Conservation (phyloP, 2,329 filamentous ascomycete species). For the Penicillium psychrosexuale region DNA sequence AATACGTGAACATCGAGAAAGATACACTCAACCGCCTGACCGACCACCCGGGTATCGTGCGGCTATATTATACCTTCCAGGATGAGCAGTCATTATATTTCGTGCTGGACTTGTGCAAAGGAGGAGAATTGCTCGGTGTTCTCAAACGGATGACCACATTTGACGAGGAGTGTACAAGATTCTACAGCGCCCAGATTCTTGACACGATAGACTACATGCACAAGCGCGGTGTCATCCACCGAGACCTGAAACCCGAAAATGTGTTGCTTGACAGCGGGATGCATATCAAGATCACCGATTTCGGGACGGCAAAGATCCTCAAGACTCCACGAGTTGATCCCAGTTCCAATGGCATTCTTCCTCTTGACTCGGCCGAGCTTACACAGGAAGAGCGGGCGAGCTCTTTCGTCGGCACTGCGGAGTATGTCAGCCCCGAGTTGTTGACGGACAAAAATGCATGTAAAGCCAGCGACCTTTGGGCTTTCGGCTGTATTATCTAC, state of each 20-base stretch:
- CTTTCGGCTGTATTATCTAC: slow-evolving; percentile 96
- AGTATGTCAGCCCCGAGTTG: slow-evolving; percentile 97
- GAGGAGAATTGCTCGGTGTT: slow-evolving; percentile 86
- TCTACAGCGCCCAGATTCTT: slow-evolving; percentile 93
- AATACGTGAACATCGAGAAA: slow-evolving; percentile 99
- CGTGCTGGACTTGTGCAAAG: slow-evolving; percentile 87
- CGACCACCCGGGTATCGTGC: slow-evolving; percentile 93
- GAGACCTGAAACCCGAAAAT: slow-evolving; percentile 95
- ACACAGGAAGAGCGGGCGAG: slow-evolving; percentile 71
- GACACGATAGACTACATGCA: slow-evolving; percentile 99
- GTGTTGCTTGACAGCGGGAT: slow-evolving; percentile 92
- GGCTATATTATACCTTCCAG: slow-evolving; percentile 97
- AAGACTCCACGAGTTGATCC: slow-evolving; percentile 52
- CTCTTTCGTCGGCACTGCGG: slow-evolving; percentile 95
- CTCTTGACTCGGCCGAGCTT: slow-evolving; percentile 52
- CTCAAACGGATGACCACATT: slow-evolving; percentile 94
- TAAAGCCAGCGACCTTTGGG: slow-evolving; percentile 97
- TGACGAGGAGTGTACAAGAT: slow-evolving; percentile 88
- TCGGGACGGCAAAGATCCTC: slow-evolving; percentile 94
- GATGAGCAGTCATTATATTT: slow-evolving; percentile 96
- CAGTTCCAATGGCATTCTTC: slow-evolving; percentile 46
- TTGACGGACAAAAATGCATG: slow-evolving; percentile 94
- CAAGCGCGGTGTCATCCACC: slow-evolving; percentile 88
- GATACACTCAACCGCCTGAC: slow-evolving; percentile 94
- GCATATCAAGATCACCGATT: slow-evolving; percentile 98